Evolutionary conservation across 2,329 filamentous ascomycete genomes (phyloP).

Genomic region (Gnomoniopsis sp.): DNA sequence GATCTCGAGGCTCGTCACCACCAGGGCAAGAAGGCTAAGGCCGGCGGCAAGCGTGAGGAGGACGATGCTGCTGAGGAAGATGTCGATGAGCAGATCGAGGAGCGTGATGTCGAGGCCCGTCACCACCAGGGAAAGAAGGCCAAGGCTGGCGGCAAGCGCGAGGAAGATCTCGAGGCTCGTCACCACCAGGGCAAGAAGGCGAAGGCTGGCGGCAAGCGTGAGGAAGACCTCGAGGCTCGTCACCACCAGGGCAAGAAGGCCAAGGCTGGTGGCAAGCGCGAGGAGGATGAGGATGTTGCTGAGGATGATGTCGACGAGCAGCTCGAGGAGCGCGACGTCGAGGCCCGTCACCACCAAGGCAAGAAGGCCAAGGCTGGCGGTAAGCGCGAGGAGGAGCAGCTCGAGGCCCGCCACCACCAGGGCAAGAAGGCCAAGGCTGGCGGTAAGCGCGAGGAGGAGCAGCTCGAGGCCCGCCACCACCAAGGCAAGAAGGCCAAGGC

Average conservation of each 20-base stretch:
- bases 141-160: slow-evolving; percentile 5
- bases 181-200: slow-evolving; percentile 13
- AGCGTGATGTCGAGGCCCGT: slow-evolving; percentile 3
- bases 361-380: slow-evolving; percentile 10
- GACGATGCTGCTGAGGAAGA: background rate
- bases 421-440: slow-evolving; percentile 9
- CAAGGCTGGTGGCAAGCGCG: background rate
- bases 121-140: slow-evolving; percentile 16
- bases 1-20: slow-evolving; percentile 22
- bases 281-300: slow-evolving; percentile 5
- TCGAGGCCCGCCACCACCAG: slow-evolving; percentile 13
- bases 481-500: slow-evolving; percentile 14
- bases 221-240: slow-evolving; percentile 12
- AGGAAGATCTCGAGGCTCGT: background rate
- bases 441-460: background rate
- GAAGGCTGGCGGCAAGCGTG: slow-evolving; percentile 16
- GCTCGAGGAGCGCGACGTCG: slow-evolving; percentile 1
- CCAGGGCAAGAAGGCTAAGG: slow-evolving; percentile 5
- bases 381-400: slow-evolving; percentile 1
- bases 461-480: slow-evolving; percentile 16
- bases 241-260: slow-evolving; percentile 1
- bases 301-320: background rate
- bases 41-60: slow-evolving; percentile 20
- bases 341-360: slow-evolving; percentile 13
- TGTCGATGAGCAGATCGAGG: background rate